phyloP scores from a whole-genome alignment of 345 rosid species.

The Arabis alpina region DNA sequence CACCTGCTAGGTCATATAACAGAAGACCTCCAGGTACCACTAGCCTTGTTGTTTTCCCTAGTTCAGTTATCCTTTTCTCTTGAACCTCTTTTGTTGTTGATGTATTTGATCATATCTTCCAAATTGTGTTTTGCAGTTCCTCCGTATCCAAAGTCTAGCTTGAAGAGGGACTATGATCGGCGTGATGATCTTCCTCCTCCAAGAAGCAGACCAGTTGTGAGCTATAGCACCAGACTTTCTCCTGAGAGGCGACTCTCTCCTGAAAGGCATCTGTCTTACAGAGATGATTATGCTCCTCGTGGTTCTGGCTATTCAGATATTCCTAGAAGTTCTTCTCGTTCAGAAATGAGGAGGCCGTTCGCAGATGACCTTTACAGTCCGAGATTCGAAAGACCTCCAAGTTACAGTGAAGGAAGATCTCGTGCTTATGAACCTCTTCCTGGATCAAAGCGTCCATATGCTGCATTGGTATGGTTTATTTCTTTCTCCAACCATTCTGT shows the following conservation, averaged over 20 bases:
- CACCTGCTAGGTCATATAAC: slow-evolving; percentile 78
- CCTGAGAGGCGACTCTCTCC: slow-evolving; percentile 79
- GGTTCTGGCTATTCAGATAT: slow-evolving; percentile 73
- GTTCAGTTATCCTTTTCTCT: slow-evolving; percentile 1
- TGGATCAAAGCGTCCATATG: slow-evolving; percentile 90
- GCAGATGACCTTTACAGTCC: slow-evolving; percentile 77
- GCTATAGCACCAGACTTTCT: slow-evolving; percentile 73
- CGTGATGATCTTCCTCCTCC: slow-evolving; percentile 86
- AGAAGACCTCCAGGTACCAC: slow-evolving; percentile 81
- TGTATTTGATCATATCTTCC: slow-evolving; percentile 9
- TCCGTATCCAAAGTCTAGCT: slow-evolving; percentile 70
- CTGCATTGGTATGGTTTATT: slow-evolving; percentile 67
- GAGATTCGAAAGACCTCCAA: slow-evolving; percentile 81
- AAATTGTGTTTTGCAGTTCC: slow-evolving; percentile 56
- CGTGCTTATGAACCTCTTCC: slow-evolving; percentile 87
- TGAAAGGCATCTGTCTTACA: slow-evolving; percentile 74
- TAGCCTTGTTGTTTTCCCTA: slow-evolving; percentile 3
- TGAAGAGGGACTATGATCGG: slow-evolving; percentile 81
- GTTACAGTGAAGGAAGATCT: slow-evolving; percentile 73
- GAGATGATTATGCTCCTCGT: slow-evolving; percentile 81
- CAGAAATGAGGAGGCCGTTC: slow-evolving; percentile 77
- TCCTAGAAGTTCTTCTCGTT: slow-evolving; percentile 68
- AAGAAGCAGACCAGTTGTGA: slow-evolving; percentile 73
- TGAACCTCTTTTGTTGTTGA: not conserved
- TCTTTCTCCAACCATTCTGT: slow-evolving; percentile 10